Evolutionary conservation across 352 stramenopile genomes (phyloP), one percentile per base, ranked within the genome.

Genomic region (Elongisporangium anandrum): DNA sequence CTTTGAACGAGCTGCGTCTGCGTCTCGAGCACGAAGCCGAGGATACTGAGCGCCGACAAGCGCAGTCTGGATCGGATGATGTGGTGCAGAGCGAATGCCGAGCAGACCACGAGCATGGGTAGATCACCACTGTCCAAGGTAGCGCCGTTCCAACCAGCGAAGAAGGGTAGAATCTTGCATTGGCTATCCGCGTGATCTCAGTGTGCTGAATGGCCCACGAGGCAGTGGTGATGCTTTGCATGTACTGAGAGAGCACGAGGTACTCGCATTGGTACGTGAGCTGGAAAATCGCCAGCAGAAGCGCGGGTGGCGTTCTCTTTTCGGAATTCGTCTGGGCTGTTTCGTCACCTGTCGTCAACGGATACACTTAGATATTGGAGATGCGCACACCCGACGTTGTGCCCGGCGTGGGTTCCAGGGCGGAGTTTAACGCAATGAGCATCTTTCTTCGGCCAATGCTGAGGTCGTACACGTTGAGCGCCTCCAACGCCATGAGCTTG

Each of bases 21-120:
- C 0, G 54, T 69, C 48, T 87, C 70, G 17, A 82, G 55, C 38
- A 86, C 76, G 48, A 86, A 86, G n/a, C 60, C 72, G 10, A 84
- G 53, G n/a, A 41, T 41, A 8, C 5, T 41, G 5, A 8, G 29
- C 29, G 9, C 29, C 9, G 29, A 41, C 29, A 64, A 53, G n/a
- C 19, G 16, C 13, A 73, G 52, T 16, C 56, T 26, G 10, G 49
- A 24, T 17, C 21, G 17, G n/a, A 70, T 5, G 4, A 68, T 6
- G 1, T 21, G 17, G 20, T 52, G 20, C 4, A 70, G 50, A 2
- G 52, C 9, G 22, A 65, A 21, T 12, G 67, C 38, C 51, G 56
- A 65, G 16, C 54, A 17, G n/a, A 67, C 15, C 29, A 70, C 63
- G 6, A 69, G 53, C 0, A 38, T 50, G 49, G 52, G 56, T 61